phyloP scores from a whole-genome alignment of 2,329 filamentous ascomycete genomes.

The Ophioceras dolichostomum region DNA sequence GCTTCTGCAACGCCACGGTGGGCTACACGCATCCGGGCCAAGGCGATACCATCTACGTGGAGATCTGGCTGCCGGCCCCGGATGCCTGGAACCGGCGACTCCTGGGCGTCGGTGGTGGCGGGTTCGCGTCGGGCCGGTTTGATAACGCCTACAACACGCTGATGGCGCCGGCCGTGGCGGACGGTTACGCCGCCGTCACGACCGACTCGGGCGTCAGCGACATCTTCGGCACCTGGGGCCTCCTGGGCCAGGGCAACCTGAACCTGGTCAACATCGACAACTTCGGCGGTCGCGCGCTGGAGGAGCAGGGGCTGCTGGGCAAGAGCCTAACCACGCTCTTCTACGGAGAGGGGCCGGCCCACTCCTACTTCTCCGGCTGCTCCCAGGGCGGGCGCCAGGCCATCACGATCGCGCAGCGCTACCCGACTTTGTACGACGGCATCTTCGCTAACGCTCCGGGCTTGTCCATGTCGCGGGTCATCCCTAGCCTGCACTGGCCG shows the following conservation, averaged over 20 bases:
- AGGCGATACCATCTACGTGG: constrained; percentile 18
- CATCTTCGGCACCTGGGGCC: constrained; percentile 8
- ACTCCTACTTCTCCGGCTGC: constrained; percentile 37
- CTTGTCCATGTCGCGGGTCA: constrained; percentile 16
- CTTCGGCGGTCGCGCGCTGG: constrained; percentile 10
- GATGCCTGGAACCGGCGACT: constrained; percentile 19
- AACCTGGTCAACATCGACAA: constrained; percentile 11
- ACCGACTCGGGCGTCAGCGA: constrained; percentile 19
- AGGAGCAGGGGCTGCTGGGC: constrained; percentile 21
- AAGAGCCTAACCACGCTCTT: constrained; percentile 30
- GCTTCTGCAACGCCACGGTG: constrained; percentile 25
- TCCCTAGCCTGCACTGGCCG: constrained; percentile 10
- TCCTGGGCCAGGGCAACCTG: constrained; percentile 11
- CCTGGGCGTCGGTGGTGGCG: constrained; percentile 20
- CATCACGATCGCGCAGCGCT: constrained; percentile 32
- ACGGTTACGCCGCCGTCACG: constrained; percentile 7
- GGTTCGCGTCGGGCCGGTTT: constrained; percentile 11
- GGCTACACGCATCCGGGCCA: constrained; percentile 22
- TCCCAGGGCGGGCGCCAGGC: constrained; percentile 42
- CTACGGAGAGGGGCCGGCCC: constrained; percentile 22
- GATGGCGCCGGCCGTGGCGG: constrained; percentile 5
- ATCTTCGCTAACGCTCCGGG: constrained; percentile 24
- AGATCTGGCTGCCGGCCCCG: constrained; percentile 18
- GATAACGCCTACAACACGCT: background rate
- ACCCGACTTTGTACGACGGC: constrained; percentile 37